Percentiles rank a stretch among this genome's conserved stretches.
Evolutionary conservation across 2,329 filamentous ascomycete species (phyloP).

Genomic region (Cytospora leucostoma): DNA sequence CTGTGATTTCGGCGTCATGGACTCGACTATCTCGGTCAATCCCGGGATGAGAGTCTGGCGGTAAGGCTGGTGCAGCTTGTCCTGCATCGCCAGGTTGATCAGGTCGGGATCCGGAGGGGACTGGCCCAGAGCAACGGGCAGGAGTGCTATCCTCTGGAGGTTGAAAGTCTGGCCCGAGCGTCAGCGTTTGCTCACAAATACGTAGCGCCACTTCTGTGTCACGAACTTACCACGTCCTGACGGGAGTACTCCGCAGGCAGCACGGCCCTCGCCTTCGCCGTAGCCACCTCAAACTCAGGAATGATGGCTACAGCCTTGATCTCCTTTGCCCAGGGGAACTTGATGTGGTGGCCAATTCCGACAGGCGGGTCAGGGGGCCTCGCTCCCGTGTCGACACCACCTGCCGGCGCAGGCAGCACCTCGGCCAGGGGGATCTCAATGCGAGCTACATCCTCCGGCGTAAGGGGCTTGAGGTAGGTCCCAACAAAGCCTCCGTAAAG

Average conservation of each 20-base stretch:
- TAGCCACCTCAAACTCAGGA: conserved; percentile 93
- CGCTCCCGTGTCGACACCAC: conserved; percentile 86
- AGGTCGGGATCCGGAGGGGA: conserved; percentile 89
- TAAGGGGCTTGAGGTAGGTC: conserved; percentile 90
- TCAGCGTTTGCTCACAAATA: conserved; percentile 10
- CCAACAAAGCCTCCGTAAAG: conserved; percentile 96
- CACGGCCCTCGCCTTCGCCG: conserved; percentile 83
- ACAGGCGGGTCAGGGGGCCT: conserved; percentile 84
- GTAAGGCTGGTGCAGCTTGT: conserved; percentile 97
- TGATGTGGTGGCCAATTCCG: conserved; percentile 94
- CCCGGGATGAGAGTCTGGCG: conserved; percentile 89
- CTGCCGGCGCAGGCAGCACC: conserved; percentile 85
- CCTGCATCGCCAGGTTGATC: conserved; percentile 98
- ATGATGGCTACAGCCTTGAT: conserved; percentile 98
- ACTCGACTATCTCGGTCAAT: conserved; percentile 84
- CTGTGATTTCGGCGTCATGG: conserved; percentile 84
- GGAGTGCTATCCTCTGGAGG: conserved; percentile 86
- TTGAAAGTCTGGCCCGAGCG: conserved; percentile 69
- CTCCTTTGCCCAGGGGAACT: conserved; percentile 89
- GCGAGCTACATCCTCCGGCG: conserved; percentile 83
- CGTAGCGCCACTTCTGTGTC: conserved; percentile 9
- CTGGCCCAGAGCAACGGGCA: conserved; percentile 85
- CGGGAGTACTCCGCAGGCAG: conserved; percentile 78
- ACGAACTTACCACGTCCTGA: conserved; percentile 70
- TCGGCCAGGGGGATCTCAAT: conserved; percentile 94